phyloP scores from a whole-genome alignment of 2,329 filamentous ascomycete species.

The Aspergillus viridinutans region DNA sequence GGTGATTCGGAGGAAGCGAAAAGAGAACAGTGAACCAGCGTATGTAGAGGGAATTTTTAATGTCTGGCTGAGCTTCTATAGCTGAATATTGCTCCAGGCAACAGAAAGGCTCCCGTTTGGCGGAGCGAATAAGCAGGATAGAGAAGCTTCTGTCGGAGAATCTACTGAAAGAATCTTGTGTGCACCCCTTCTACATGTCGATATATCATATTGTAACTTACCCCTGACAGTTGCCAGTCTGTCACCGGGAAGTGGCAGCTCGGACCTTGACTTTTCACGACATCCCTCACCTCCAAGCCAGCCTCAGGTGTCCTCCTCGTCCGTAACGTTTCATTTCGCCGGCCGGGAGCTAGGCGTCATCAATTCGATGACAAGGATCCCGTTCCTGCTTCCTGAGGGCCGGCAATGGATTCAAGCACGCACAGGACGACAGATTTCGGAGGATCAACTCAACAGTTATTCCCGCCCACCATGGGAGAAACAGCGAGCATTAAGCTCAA shows the following conservation, averaged over 20 bases:
- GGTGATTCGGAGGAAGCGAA: constrained; percentile 26
- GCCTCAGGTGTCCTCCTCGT: constrained; percentile 20
- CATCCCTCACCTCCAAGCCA: constrained; percentile 8
- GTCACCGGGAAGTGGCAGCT: constrained; percentile 14
- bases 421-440: constrained; percentile 38
- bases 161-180: constrained; percentile 22
- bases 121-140: constrained; percentile 39
- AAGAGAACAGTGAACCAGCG: constrained; percentile 18
- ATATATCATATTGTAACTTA: not conserved
- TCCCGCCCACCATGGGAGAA: constrained; percentile 33
- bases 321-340: constrained; percentile 45
- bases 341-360: constrained; percentile 47
- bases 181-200: not conserved
- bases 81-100: constrained; percentile 9
- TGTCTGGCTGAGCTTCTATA: not conserved
- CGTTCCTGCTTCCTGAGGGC: constrained; percentile 47
- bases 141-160: constrained; percentile 36
- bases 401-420: constrained; percentile 47
- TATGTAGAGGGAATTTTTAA: constrained; percentile 6
- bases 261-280: not conserved
- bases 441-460: constrained; percentile 25
- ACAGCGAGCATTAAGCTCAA: constrained; percentile 22
- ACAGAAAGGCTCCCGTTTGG: constrained; percentile 26
- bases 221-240: constrained; percentile 10
- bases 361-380: constrained; percentile 47